Percentiles rank a stretch among this genome's conserved stretches.
These are phyloP conservation scores for Brassica napus DNA, from an alignment of 345 rosid species.

Conservation along the genomic window Da-Ae NC_063445.1:52986501-52987000, in stretches of 20 bases:
- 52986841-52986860: slow-evolving; percentile 69
- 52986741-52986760: slow-evolving; percentile 67
- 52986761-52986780: slow-evolving; percentile 66
- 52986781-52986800: slow-evolving; percentile 72
- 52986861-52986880: slow-evolving; percentile 76
- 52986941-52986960: slow-evolving; percentile 5
- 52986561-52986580: slow-evolving; percentile 39
- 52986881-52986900: slow-evolving; percentile 69
- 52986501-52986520: slow-evolving; percentile 52
- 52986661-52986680: slow-evolving; percentile 10
- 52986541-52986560: slow-evolving; percentile 42
- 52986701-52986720: slow-evolving; percentile 21
- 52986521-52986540: slow-evolving; percentile 44
- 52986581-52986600: slow-evolving; percentile 59
- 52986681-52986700: slow-evolving; percentile 2
- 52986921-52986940: slow-evolving; percentile 44
- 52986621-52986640: slow-evolving; percentile 66
- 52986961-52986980: background rate
- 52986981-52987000: slow-evolving; percentile 24
- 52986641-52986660: slow-evolving; percentile 70
- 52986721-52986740: slow-evolving; percentile 57
- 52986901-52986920: slow-evolving; percentile 71
- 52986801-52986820: slow-evolving; percentile 76
- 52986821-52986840: slow-evolving; percentile 69
- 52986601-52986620: slow-evolving; percentile 62